Evolutionary conservation across 306 rosid genomes (phyloP).

Genomic region (Cicer yamashitae): DNA sequence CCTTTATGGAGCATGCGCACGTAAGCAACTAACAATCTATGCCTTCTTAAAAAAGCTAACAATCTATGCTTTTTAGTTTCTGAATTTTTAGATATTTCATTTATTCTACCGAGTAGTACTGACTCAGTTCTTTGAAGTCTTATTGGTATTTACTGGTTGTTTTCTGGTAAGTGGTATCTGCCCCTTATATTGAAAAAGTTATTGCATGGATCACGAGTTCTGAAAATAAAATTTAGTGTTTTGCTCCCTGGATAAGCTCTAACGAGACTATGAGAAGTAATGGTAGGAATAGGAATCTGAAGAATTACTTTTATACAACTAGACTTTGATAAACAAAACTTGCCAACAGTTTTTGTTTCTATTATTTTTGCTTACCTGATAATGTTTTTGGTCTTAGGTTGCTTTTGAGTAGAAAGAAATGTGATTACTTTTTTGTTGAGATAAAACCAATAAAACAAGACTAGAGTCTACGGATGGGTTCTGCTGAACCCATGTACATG

Average conservation of each 20-base stretch:
- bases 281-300: slow-evolving; percentile 28
- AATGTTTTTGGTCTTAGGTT: slow-evolving; percentile 26
- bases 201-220: neutral
- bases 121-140: slow-evolving; percentile 3
- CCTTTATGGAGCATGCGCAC: slow-evolving; percentile 57
- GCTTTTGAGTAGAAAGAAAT: slow-evolving; percentile 17
- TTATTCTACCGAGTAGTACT: neutral
- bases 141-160: slow-evolving; percentile 12
- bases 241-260: slow-evolving; percentile 18
- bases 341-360: neutral
- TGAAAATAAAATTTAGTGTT: slow-evolving; percentile 14
- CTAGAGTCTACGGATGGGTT: neutral
- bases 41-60: slow-evolving; percentile 17
- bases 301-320: slow-evolving; percentile 8
- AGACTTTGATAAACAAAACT: slow-evolving; percentile 5
- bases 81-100: slow-evolving; percentile 32
- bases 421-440: neutral
- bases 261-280: slow-evolving; percentile 1
- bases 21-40: slow-evolving; percentile 47
- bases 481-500: neutral
- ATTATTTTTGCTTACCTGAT: slow-evolving; percentile 9
- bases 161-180: slow-evolving; percentile 27
- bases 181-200: neutral
- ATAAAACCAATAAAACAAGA: slow-evolving; percentile 12
- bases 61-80: slow-evolving; percentile 10